phyloP scores from a whole-genome alignment of 176 grass and related monocot genomes.

The Eleusine indica region DNA sequence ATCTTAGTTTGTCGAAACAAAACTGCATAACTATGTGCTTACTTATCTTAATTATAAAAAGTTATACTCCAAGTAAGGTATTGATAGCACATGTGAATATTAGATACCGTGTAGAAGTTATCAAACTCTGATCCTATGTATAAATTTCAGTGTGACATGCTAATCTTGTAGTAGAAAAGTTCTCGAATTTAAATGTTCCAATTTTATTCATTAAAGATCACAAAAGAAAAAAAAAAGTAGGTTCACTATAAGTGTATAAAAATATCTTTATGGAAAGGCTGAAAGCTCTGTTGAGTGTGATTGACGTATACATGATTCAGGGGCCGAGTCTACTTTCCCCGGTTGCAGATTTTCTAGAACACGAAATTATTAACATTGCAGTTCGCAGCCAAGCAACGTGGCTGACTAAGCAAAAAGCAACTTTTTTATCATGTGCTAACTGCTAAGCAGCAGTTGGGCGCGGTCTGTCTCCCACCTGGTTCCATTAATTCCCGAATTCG shows the following conservation, averaged over 20 bases:
- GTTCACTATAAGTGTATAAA: neutral
- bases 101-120: no score
- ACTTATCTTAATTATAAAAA: no score
- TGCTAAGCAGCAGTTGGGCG: neutral
- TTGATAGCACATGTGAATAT: no score
- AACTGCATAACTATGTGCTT: no score
- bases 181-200: neutral
- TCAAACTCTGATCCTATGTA: no score
- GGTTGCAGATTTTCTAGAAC: neutral
- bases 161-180: no score
- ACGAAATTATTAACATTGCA: neutral
- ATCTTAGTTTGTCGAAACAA: no score
- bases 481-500: neutral
- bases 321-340: neutral
- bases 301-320: neutral
- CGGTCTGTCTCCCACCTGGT: neutral
- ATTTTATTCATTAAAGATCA: no score
- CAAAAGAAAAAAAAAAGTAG: no score
- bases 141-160: no score
- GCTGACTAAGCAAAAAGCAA: neutral
- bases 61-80: no score
- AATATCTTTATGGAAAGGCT: neutral
- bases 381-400: constrained; percentile 2
- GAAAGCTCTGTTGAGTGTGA: constrained; percentile 21
- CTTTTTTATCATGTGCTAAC: neutral